phyloP scores from a whole-genome alignment of 202 grass and related monocot genomes.

The Eragrostis tef region DNA sequence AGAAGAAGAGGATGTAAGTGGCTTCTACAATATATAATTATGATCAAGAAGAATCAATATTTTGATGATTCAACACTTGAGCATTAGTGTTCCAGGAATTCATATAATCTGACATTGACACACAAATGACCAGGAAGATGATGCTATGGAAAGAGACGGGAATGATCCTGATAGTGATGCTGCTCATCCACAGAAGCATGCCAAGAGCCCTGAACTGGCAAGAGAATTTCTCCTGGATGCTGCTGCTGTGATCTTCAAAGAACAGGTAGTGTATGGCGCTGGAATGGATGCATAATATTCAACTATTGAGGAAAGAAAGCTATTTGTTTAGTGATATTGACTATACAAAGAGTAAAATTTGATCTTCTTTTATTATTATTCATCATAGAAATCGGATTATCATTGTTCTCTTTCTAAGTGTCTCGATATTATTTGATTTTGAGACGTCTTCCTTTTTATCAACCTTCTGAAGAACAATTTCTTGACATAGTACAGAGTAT shows the following conservation, averaged over 20 bases:
- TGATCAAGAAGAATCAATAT: background rate
- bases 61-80: conserved; percentile 10
- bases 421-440: conserved; percentile 4
- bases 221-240: conserved; percentile 94
- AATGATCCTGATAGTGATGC: conserved; percentile 74
- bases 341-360: background rate
- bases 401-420: background rate
- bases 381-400: background rate
- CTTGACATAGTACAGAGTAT: background rate
- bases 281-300: background rate
- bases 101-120: conserved; percentile 25
- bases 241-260: conserved; percentile 85
- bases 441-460: background rate
- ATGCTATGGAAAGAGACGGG: conserved; percentile 75
- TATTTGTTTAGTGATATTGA: background rate
- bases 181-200: conserved; percentile 81
- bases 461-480: conserved; percentile 4
- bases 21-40: conserved; percentile 18
- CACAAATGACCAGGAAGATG: conserved; percentile 68
- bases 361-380: background rate
- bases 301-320: background rate
- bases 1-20: conserved; percentile 90
- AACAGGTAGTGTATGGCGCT: conserved; percentile 58
- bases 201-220: conserved; percentile 95
- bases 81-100: conserved; percentile 17